A percentile compares a stretch with the other conserved stretches of the same genome.
These are phyloP conservation scores for Diaporthe ilicicola DNA, from an alignment of 2,329 filamentous ascomycete genomes.

Conservation along the genomic window DNA sequence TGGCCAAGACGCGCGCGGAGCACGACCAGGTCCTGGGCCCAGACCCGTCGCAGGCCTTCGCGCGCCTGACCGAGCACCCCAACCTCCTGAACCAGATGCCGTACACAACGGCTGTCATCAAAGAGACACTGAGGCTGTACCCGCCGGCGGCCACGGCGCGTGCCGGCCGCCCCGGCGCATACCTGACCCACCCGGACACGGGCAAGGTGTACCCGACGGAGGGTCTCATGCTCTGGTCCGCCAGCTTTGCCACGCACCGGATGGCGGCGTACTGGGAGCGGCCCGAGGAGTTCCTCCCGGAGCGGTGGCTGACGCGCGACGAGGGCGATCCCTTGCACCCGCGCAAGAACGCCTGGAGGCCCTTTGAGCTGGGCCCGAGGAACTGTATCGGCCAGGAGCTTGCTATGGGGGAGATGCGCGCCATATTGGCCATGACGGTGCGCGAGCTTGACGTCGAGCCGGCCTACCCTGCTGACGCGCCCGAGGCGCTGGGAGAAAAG, in stretches of 20 bases:
- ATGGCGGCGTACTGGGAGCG: constrained; percentile 47
- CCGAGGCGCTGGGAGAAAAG: constrained; percentile 20
- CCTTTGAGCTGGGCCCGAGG: constrained; percentile 49
- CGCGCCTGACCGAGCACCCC: constrained; percentile 50
- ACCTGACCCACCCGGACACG: constrained; percentile 45
- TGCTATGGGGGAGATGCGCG: constrained; percentile 45
- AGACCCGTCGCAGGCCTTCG: constrained; percentile 42
- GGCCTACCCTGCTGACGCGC: constrained; percentile 12
- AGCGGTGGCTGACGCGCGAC: constrained; percentile 48
- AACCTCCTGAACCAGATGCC: constrained; percentile 56
- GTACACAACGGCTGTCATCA: constrained; percentile 62
- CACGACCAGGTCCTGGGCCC: constrained; percentile 40
- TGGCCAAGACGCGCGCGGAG: constrained; percentile 40
- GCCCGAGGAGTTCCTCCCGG: constrained; percentile 49
- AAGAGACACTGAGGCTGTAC: constrained; percentile 62
- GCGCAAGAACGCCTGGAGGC: constrained; percentile 39
- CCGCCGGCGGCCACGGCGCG: constrained; percentile 55
- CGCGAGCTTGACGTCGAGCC: constrained; percentile 31
- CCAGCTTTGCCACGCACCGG: constrained; percentile 40
- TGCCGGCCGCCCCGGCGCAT: constrained; percentile 41
- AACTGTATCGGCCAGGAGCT: constrained; percentile 48
- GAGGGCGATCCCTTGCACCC: constrained; percentile 37
- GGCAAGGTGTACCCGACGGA: constrained; percentile 49
- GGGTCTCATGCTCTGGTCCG: constrained; percentile 37
- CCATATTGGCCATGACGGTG: constrained; percentile 36